phyloP scores from a whole-genome alignment of 331 rosid species.

The Saraca asoca region DNA sequence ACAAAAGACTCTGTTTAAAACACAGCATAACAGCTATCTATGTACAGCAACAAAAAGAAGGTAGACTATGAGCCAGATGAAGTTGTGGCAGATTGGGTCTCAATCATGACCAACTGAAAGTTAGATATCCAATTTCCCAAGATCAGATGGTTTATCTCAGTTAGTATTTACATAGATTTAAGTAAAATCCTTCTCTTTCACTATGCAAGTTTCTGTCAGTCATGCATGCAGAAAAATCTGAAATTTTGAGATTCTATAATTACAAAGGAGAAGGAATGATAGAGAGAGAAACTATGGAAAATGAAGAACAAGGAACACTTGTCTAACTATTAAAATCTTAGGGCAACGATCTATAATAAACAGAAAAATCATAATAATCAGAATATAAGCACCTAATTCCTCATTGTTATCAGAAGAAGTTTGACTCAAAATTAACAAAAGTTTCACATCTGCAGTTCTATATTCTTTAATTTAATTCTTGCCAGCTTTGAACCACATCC shows the following conservation, averaged over 20 bases:
- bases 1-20: background rate
- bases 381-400: background rate
- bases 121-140: constrained; percentile 2
- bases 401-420: background rate
- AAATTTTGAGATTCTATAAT: no score
- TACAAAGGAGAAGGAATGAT: background rate
- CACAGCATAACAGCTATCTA: background rate
- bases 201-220: constrained; percentile 14
- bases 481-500: constrained; percentile 5
- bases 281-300: background rate
- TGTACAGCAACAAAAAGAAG: constrained; percentile 16
- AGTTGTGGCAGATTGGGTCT: constrained; percentile 1
- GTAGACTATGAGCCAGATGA: constrained; percentile 17
- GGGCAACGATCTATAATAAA: background rate
- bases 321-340: background rate
- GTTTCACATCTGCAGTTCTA: constrained; percentile 11
- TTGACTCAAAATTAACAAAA: background rate
- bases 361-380: background rate
- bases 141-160: background rate
- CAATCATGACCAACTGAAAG: constrained; percentile 14
- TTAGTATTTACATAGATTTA: background rate
- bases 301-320: background rate
- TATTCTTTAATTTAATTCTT: constrained; percentile 23
- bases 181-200: constrained; percentile 7
- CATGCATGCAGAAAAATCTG: background rate